Conservation (phyloP, 78 protist species). For the Acrasis kona region DNA sequence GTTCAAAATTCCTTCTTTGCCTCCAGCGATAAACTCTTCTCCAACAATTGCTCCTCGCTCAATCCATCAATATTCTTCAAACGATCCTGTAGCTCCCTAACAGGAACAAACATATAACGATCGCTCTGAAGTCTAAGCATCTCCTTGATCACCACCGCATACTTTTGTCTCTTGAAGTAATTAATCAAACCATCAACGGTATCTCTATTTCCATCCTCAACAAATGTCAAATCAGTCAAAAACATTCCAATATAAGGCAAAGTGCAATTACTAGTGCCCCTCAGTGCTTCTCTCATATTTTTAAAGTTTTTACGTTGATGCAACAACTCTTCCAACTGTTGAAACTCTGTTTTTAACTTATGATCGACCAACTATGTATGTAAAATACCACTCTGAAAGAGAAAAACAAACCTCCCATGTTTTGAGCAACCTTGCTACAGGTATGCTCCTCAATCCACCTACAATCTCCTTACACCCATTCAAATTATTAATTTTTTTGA, state of each 20-base stretch:
- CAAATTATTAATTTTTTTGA: conserved; percentile 52
- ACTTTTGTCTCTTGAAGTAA: neutral
- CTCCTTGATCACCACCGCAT: conserved; percentile 1
- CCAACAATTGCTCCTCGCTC: neutral
- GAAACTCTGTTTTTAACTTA: neutral
- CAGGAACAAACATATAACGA: no score
- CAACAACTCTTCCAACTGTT: conserved; percentile 5
- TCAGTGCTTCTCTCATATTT: neutral
- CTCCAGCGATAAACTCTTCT: no score
- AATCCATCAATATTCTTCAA: neutral
- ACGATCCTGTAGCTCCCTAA: neutral
- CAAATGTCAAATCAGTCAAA: conserved; percentile 54
- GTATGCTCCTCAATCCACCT: conserved; percentile 45
- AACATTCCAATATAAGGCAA: conserved; percentile 64
- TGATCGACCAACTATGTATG: neutral
- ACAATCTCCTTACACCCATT: conserved; percentile 50
- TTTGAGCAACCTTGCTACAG: conserved; percentile 45
- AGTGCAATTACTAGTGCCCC: conserved; percentile 34
- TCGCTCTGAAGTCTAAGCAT: neutral
- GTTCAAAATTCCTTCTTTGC: no score
- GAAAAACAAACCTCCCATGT: conserved; percentile 45
- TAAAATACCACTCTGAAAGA: neutral
- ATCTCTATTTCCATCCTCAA: conserved; percentile 61
- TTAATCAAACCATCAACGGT: conserved; percentile 5
- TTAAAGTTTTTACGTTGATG: neutral